A percentile compares a stretch with the other conserved stretches of the same genome.
Evolutionary conservation across 108 stramenopile genomes (phyloP).

Genomic region (Hondaea fermentalgiana): DNA sequence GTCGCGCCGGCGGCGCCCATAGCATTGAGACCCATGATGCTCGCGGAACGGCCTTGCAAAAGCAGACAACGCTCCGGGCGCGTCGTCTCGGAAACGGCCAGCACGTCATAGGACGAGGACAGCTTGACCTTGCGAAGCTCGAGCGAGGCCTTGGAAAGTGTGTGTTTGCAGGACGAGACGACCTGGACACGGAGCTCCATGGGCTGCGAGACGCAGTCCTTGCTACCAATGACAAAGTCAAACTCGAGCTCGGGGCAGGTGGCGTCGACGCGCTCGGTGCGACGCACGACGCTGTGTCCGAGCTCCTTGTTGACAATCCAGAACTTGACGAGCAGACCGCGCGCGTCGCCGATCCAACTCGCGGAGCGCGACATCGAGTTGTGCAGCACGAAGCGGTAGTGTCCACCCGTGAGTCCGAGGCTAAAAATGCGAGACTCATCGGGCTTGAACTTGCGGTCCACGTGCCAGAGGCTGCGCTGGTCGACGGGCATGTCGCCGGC

Average conservation of each 20-base stretch:
- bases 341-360: background rate
- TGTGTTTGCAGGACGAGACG: background rate
- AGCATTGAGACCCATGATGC: too few species aligned
- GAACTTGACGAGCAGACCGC: background rate
- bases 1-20: too few species aligned
- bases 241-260: background rate
- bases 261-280: background rate
- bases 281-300: background rate
- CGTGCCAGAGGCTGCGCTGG: background rate
- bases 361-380: background rate
- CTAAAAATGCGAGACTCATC: background rate
- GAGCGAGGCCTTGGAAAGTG: background rate
- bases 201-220: background rate
- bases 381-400: background rate
- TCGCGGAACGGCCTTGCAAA: background rate
- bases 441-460: background rate
- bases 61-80: background rate
- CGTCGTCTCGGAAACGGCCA: background rate
- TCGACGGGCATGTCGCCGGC: background rate
- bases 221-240: background rate
- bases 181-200: conserved; percentile 16
- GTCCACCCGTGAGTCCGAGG: background rate
- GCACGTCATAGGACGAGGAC: background rate
- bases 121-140: background rate
- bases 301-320: conserved; percentile 11